Base-by-base conservation (phyloP, 306 rosid species). In the Quercus parvula region DNA sequence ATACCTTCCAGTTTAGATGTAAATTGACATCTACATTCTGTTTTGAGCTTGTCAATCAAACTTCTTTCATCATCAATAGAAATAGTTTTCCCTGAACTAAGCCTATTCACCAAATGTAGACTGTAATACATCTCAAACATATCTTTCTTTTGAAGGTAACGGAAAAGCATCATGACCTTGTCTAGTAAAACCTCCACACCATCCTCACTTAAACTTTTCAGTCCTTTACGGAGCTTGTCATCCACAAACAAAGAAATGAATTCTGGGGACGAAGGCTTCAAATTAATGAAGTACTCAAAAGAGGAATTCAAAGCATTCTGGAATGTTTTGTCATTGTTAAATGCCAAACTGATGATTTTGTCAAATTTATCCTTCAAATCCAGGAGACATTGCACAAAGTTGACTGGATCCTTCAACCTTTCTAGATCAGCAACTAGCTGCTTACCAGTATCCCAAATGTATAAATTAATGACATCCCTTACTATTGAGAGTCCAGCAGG, bases 131-230 rank as follows among this genome's bases (percentile, higher is more conserved):
- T 88, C 79, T 88, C 87, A 85, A 85, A 88, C 70, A 83, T 86
- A 44, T 88, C 91, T 61, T 88, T 88, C 79, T 88, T 87, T 73
- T 85, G 91, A 3, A 88, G 87, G 79, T 83, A 85, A 28, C 91
- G 84, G 79, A 88, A 88, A 76, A 88, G 89, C 89, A 88, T 83
- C 91, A 88, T 88, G 35, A 85, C 89, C 78, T 83, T 85, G 86
- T 85, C 91, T 41, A 88, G 77, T 78, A 85, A 75, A 81, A 85
- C 30, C 81, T 88, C 91, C 64, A 85, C 91, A 70, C 85, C 89
- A 75, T 88, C 91, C 83, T 88, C 91, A 9, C 89, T 87, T 20
- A 88, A 83, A 74, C 86, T 89, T 77, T 84, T 83, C 77, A 88
- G 73, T 59, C 86, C 89, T 85, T 80, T 83, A 33, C 87, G 87